Conservation (phyloP, 2,329 filamentous ascomycete species). For the Aspergillus novoparasiticus region DNA sequence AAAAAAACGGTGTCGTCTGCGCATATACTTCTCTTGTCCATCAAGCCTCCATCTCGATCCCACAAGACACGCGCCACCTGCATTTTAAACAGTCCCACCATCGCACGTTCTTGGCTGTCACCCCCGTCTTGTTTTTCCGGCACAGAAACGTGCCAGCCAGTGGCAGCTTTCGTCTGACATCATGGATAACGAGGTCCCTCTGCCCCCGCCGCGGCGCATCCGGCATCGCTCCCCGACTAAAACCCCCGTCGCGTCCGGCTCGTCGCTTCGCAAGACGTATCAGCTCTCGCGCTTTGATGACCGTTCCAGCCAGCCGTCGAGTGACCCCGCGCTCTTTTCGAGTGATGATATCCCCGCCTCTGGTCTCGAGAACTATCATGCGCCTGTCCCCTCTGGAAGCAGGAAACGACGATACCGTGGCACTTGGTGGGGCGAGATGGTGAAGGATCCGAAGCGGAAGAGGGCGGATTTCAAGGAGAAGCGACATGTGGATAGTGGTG, state of each 20-base stretch:
- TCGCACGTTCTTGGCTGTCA: not conserved
- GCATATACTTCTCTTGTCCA: not conserved
- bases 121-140: not conserved
- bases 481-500: constrained; percentile 49
- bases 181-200: constrained; percentile 44
- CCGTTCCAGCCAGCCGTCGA: constrained; percentile 43
- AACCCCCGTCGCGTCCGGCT: constrained; percentile 16
- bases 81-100: not conserved
- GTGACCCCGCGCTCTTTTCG: constrained; percentile 50
- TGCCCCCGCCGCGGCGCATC: constrained; percentile 40
- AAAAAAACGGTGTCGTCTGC: not conserved
- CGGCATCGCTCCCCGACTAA: constrained; percentile 36
- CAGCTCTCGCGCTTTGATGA: constrained; percentile 37
- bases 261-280: constrained; percentile 28
- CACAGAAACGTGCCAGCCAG: not conserved
- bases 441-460: constrained; percentile 39
- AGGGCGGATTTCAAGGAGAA: constrained; percentile 47
- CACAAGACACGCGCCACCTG: not conserved
- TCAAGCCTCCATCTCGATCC: not conserved
- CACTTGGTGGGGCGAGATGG: constrained; percentile 49
- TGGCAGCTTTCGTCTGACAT: not conserved
- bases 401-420: constrained; percentile 47
- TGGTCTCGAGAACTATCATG: constrained; percentile 47
- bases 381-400: constrained; percentile 22
- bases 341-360: constrained; percentile 51